phyloP scores from a whole-genome alignment of 768 basidiomycete genomes.

The Mycena galericulata region DNA sequence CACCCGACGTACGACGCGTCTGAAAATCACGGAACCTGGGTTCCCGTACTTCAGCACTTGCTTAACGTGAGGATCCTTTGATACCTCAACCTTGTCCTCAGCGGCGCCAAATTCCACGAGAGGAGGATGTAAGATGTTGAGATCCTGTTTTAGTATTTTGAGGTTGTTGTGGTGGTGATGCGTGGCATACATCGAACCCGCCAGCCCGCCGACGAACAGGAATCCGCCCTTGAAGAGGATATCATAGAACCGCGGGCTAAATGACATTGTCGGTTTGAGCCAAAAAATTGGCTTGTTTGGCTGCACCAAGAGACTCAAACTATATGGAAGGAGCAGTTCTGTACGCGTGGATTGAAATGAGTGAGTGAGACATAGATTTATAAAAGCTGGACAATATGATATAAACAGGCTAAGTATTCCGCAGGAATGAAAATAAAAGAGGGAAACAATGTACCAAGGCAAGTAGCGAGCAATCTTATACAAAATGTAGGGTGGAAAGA shows the following conservation, averaged over 20 bases:
- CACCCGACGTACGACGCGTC: not conserved
- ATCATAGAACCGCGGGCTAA: slow-evolving; percentile 27
- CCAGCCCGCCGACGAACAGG: slow-evolving; percentile 31
- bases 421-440: slow-evolving; percentile 33
- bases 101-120: slow-evolving; percentile 23
- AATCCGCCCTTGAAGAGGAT: slow-evolving; percentile 31
- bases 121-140: slow-evolving; percentile 34
- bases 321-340: no score
- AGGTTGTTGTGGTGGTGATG: slow-evolving; percentile 38
- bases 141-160: slow-evolving; percentile 35
- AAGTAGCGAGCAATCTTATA: slow-evolving; percentile 29
- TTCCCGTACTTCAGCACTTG: slow-evolving; percentile 80
- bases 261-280: slow-evolving; percentile 1
- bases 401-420: slow-evolving; percentile 31
- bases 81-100: slow-evolving; percentile 28
- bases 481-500: slow-evolving; percentile 25
- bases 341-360: slow-evolving; percentile 4
- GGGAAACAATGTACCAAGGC: slow-evolving; percentile 16
- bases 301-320: slow-evolving; percentile 16
- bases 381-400: slow-evolving; percentile 29
- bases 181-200: slow-evolving; percentile 35
- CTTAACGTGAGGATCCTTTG: slow-evolving; percentile 26
- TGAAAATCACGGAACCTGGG: slow-evolving; percentile 65
- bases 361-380: slow-evolving; percentile 33
- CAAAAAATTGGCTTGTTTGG: slow-evolving; percentile 11